These are phyloP conservation scores for Aureobasidium musti DNA, from an alignment of 2,329 filamentous ascomycete species.

Conservation along the genomic window DNA sequence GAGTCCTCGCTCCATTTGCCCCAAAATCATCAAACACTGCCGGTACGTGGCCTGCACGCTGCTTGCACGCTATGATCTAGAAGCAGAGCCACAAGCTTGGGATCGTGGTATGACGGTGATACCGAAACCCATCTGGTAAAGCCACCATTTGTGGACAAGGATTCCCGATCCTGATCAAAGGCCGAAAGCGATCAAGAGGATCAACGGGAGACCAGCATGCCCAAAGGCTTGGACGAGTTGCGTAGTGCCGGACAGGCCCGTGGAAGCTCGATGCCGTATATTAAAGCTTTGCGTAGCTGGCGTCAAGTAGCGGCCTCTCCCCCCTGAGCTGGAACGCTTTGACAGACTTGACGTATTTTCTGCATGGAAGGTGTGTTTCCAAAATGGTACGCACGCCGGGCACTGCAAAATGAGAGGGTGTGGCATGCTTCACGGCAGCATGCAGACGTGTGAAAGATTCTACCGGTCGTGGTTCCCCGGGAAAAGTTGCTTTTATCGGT, in stretches of 20 bases:
- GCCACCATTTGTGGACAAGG: neutral
- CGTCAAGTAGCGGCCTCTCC: constrained; percentile 1
- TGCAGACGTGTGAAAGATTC: neutral
- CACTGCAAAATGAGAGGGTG: neutral
- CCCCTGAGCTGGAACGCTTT: constrained; percentile 21
- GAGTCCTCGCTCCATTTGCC: neutral
- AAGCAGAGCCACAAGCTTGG: neutral
- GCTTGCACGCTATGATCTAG: constrained; percentile 2
- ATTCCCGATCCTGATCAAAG: neutral
- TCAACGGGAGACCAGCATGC: neutral
- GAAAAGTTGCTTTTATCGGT: neutral
- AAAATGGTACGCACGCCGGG: neutral
- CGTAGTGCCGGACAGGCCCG: constrained; percentile 16
- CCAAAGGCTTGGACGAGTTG: neutral
- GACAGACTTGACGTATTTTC: constrained; percentile 16
- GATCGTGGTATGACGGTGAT: neutral
- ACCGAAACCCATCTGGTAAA: neutral
- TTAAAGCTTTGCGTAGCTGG: constrained; percentile 22
- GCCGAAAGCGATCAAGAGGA: neutral
- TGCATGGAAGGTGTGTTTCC: constrained; percentile 6
- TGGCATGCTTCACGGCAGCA: neutral
- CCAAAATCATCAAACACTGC: neutral
- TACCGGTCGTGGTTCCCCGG: constrained; percentile 18
- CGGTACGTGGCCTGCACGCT: neutral
- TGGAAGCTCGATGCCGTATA: constrained; percentile 15